These are phyloP conservation scores for Pestalotiopsis sp. DNA, from an alignment of 2,329 filamentous ascomycete species.

Conservation along the genomic window DNA sequence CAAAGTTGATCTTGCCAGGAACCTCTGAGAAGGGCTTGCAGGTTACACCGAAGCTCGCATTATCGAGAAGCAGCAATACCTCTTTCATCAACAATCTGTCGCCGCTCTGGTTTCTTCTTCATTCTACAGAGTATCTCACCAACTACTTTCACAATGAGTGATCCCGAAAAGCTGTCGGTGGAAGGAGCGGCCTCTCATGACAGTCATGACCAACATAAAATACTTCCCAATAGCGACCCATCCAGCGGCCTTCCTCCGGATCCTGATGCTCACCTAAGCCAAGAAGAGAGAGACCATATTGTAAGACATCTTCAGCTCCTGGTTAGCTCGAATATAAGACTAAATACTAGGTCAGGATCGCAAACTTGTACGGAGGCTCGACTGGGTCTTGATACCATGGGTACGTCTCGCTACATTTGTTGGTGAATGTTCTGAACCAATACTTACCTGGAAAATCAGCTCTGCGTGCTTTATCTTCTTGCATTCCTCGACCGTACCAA, in stretches of 20 bases:
- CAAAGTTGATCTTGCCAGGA: background rate
- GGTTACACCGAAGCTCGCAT: background rate
- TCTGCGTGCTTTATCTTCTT: conserved; percentile 71
- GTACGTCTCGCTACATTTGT: conserved; percentile 20
- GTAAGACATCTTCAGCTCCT: conserved; percentile 37
- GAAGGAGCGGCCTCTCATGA: conserved; percentile 24
- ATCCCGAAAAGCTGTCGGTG: conserved; percentile 26
- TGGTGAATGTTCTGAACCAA: conserved; percentile 23
- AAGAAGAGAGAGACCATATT: conserved; percentile 54
- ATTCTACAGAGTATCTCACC: background rate
- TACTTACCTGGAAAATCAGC: conserved; percentile 33
- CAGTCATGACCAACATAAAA: background rate
- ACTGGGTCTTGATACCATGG: conserved; percentile 35
- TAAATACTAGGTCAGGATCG: conserved; percentile 27
- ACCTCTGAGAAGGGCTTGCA: background rate
- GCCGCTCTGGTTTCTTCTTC: background rate
- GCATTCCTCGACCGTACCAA: conserved; percentile 78
- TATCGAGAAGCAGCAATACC: background rate
- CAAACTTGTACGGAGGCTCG: conserved; percentile 31
- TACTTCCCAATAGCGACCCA: background rate
- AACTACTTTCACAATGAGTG: conserved; percentile 22
- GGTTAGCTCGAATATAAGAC: background rate
- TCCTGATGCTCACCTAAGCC: conserved; percentile 57
- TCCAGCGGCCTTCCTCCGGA: conserved; percentile 35
- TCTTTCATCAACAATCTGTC: background rate